A percentile compares a stretch with the other conserved stretches of the same genome.
These are phyloP conservation scores for Trypanosomatidae sp. DNA, from an alignment of 208 protist species.

Conservation along the genomic window DNA sequence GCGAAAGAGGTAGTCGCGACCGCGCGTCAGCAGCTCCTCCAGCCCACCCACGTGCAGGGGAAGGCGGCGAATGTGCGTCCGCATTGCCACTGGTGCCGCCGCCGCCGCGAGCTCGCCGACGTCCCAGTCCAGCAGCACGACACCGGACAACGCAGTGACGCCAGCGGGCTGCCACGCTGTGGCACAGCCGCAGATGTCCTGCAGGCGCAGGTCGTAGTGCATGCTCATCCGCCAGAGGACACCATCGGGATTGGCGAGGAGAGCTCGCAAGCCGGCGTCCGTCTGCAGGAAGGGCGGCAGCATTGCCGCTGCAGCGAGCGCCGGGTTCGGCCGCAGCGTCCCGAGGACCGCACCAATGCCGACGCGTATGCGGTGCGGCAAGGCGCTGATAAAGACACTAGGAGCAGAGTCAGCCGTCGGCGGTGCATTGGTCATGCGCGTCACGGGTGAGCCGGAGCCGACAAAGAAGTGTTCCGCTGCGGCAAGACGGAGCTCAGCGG, in stretches of 20 bases:
- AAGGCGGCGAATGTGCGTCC: slow-evolving; percentile 2
- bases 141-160: slow-evolving; percentile 36
- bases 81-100: not conserved
- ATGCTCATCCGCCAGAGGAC: slow-evolving; percentile 58
- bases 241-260: slow-evolving; percentile 52
- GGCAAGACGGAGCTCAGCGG: slow-evolving; percentile 29
- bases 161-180: slow-evolving; percentile 43
- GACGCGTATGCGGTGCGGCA: slow-evolving; percentile 47
- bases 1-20: slow-evolving; percentile 32
- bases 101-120: slow-evolving; percentile 13
- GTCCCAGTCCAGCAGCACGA: slow-evolving; percentile 69
- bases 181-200: slow-evolving; percentile 16
- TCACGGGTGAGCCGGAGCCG: slow-evolving; percentile 24
- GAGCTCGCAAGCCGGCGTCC: slow-evolving; percentile 16
- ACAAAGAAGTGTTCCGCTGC: slow-evolving; percentile 61
- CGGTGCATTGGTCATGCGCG: slow-evolving; percentile 10
- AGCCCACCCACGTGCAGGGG: slow-evolving; percentile 22
- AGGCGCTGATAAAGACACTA: slow-evolving; percentile 11
- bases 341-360: slow-evolving; percentile 66
- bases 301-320: slow-evolving; percentile 14
- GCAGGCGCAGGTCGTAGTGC: slow-evolving; percentile 36
- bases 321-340: slow-evolving; percentile 61
- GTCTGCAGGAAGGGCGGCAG: slow-evolving; percentile 20
- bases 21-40: slow-evolving; percentile 19
- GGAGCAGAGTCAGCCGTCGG: not conserved